phyloP scores from a whole-genome alignment of 345 rosid genomes.

The Pistacia integerrima region DNA sequence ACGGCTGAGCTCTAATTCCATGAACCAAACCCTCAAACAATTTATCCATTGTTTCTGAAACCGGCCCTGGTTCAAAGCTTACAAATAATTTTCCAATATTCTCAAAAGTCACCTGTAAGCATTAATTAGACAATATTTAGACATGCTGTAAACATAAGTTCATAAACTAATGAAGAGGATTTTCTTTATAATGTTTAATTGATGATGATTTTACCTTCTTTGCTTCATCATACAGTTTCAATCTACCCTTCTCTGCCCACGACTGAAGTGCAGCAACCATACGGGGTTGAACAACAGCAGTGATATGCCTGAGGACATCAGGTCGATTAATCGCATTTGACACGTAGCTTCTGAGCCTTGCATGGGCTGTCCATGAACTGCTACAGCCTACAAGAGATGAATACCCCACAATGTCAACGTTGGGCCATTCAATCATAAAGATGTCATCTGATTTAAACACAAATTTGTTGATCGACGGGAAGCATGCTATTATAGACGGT shows the following conservation, averaged over 20 bases:
- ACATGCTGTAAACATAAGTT: no score
- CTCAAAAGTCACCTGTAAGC: constrained; percentile 33
- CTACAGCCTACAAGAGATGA: constrained; percentile 14
- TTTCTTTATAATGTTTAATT: no score
- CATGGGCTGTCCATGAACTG: constrained; percentile 34
- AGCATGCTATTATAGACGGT: constrained; percentile 40
- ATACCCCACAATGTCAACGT: constrained; percentile 19
- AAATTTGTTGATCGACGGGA: constrained; percentile 34
- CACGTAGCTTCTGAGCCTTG: constrained; percentile 30
- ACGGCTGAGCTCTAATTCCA: constrained; percentile 40
- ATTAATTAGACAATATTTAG: neutral
- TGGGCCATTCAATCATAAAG: constrained; percentile 40
- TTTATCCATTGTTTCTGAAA: constrained; percentile 11
- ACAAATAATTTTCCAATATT: constrained; percentile 38
- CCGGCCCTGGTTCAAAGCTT: constrained; percentile 42
- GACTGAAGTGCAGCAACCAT: constrained; percentile 31
- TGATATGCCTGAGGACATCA: constrained; percentile 30
- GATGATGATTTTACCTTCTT: constrained; percentile 23
- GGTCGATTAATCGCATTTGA: constrained; percentile 33
- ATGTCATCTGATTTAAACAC: constrained; percentile 24
- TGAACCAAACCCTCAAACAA: constrained; percentile 22
- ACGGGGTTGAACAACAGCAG: constrained; percentile 35
- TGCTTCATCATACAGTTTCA: constrained; percentile 24
- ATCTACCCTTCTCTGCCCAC: constrained; percentile 34
- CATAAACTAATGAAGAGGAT: no score